Evolutionary conservation across 192 early-diverging fungal species (phyloP), one percentile per base, ranked within the genome.

Genomic region (Rhizoclosmatium globosum): DNA sequence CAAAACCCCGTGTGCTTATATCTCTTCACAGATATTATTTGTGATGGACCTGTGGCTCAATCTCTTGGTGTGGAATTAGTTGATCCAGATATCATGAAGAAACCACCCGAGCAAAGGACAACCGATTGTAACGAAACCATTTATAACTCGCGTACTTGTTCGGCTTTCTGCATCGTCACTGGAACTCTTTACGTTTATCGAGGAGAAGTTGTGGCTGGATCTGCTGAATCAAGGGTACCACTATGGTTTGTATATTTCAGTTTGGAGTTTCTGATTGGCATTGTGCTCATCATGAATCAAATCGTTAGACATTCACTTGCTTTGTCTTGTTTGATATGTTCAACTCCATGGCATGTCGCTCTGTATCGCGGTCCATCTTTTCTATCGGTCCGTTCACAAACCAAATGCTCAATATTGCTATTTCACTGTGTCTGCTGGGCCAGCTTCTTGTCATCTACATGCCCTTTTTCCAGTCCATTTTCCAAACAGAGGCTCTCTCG

Each of bases 31-130:
- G 95, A 99, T 80, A 99, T 99, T 74, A 91, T 99, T 57, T 98
- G 97, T 93, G 97, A 99, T 80, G 97, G 97, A 6, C 97, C 97
- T 42, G 96, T 97, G 7, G 97, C 97, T 9, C 97, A 99, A 87
- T 98, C 96, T 3, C 83, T 99, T 41, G 97, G 97, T 53, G 97
- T 99, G 6, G 97, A 99, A 73, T 89, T 94, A 2, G 94, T 96
- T 3, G 96, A 99, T 85, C 94, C 95, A 44, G 91, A 93, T 65
- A 91, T 96, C 50, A 96, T 96, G 94, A 91, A 91, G 21, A 80
- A 79, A 83, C 96, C 95, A 39, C 97, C 97, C 91, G 95, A 19
- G 79, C 87, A 3, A 90, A 92, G 64, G 91, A 79, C 89, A 94
- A 39, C 91, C 94, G 15, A 97, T 99, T 64, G 82, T 99, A 70